phyloP scores from a whole-genome alignment of 73 alveolate genomes.

The Durusdinium trenchii region DNA sequence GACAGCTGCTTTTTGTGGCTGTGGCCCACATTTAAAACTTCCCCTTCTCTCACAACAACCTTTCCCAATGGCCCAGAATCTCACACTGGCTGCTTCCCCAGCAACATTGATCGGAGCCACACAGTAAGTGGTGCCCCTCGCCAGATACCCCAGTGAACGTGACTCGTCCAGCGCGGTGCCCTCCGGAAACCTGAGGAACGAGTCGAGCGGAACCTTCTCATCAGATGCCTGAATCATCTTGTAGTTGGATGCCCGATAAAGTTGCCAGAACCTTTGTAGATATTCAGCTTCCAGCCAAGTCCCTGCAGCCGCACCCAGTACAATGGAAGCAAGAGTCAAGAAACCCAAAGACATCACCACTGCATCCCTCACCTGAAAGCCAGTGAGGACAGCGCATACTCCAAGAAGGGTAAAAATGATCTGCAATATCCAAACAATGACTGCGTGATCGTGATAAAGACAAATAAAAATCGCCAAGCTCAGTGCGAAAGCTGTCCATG shows the following conservation, averaged over 20 bases:
- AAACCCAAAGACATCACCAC: slow-evolving; percentile 70
- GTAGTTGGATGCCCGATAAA: slow-evolving; percentile 71
- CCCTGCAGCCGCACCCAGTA: slow-evolving; percentile 76
- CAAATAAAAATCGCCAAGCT: slow-evolving; percentile 59
- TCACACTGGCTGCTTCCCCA: not conserved
- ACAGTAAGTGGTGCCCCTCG: slow-evolving; percentile 56
- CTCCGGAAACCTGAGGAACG: slow-evolving; percentile 15
- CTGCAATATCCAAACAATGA: slow-evolving; percentile 68
- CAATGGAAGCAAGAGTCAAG: slow-evolving; percentile 63
- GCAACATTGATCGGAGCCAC: slow-evolving; percentile 40
- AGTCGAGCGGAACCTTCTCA: slow-evolving; percentile 19
- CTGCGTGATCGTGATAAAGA: slow-evolving; percentile 84
- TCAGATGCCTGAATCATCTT: not conserved
- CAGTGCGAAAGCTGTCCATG: slow-evolving; percentile 37
- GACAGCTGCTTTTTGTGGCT: slow-evolving; percentile 31
- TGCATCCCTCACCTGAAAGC: slow-evolving; percentile 34
- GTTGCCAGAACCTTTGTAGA: slow-evolving; percentile 79
- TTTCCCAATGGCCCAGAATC: slow-evolving; percentile 84
- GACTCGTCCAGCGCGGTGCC: slow-evolving; percentile 54
- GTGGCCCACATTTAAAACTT: slow-evolving; percentile 19
- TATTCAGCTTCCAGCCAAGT: slow-evolving; percentile 87
- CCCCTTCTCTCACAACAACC: slow-evolving; percentile 62
- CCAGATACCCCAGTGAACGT: slow-evolving; percentile 41
- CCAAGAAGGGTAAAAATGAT: slow-evolving; percentile 24
- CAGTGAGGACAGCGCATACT: not conserved